A percentile compares a stretch with the other conserved stretches of the same genome.
phyloP scores from a whole-genome alignment of 148 eudicot genomes.

The Chenopodium berlandieri region DNA sequence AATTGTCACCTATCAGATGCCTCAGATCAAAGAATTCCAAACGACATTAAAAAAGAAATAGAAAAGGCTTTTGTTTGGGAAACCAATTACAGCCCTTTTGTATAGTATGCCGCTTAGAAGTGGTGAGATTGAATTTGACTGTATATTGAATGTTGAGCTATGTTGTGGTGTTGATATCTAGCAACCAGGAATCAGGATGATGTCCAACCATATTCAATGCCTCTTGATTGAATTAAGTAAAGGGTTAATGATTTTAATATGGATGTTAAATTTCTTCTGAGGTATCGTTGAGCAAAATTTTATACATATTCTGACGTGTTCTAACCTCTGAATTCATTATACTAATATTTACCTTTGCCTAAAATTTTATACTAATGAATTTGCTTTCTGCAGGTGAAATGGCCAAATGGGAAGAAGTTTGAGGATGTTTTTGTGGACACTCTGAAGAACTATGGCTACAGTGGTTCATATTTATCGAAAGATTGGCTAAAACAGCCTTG shows the following conservation, averaged over 20 bases:
- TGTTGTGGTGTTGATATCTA: not conserved
- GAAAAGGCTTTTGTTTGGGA: too few relatives aligned
- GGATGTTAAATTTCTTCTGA: too few relatives aligned
- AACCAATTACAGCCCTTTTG: too few relatives aligned
- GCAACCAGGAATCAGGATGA: too few relatives aligned
- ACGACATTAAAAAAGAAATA: too few relatives aligned
- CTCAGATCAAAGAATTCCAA: too few relatives aligned
- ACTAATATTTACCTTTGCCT: too few relatives aligned
- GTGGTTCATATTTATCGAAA: conserved; percentile 71
- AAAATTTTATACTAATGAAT: too few relatives aligned
- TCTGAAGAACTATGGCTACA: conserved; percentile 66
- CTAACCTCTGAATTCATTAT: not conserved
- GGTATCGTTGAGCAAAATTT: not conserved
- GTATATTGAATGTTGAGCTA: not conserved
- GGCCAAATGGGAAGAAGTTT: conserved; percentile 69
- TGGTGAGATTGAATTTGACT: not conserved
- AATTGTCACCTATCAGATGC: too few relatives aligned
- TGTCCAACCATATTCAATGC: too few relatives aligned
- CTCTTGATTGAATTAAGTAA: too few relatives aligned
- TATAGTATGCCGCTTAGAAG: not conserved
- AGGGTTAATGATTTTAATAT: not conserved
- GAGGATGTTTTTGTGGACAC: conserved; percentile 77
- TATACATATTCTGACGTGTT: too few relatives aligned
- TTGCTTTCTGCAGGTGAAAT: conserved; percentile 58
- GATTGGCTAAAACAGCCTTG: conserved; percentile 78